phyloP scores from a whole-genome alignment of 345 rosid species.

The Eucalyptus curtisii region DNA sequence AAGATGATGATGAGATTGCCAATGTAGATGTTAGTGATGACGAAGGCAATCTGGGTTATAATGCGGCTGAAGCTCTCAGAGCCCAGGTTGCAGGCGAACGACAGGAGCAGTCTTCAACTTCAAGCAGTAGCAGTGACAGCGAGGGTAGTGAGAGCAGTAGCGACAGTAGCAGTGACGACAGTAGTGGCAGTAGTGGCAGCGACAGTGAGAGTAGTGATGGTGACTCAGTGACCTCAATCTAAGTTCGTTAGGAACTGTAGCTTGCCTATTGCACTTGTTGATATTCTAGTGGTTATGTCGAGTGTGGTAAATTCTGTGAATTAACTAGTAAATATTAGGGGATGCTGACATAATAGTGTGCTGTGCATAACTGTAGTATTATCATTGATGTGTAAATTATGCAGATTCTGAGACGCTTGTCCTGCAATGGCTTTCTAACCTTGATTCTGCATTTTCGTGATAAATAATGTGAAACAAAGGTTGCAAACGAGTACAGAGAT shows the following conservation, averaged over 20 bases:
- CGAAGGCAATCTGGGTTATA: conserved; percentile 35
- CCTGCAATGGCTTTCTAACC: background rate
- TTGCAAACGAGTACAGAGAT: background rate
- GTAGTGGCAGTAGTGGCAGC: conserved; percentile 13
- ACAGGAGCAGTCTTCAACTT: conserved; percentile 29
- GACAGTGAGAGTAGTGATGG: conserved; percentile 16
- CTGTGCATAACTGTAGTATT: background rate
- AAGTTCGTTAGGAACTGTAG: background rate
- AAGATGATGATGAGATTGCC: conserved; percentile 74
- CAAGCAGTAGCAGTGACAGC: conserved; percentile 51
- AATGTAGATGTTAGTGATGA: conserved; percentile 67
- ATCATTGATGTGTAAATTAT: background rate
- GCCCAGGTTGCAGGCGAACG: conserved; percentile 60
- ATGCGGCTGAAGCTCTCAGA: conserved; percentile 83
- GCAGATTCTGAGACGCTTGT: background rate
- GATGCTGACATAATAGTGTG: background rate
- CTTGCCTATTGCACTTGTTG: background rate
- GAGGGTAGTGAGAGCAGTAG: conserved; percentile 36
- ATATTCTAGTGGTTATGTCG: background rate
- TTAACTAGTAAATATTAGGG: background rate
- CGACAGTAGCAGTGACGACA: conserved; percentile 28
- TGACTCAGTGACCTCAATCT: conserved; percentile 21
- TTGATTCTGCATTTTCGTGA: background rate
- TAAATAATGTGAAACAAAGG: background rate
- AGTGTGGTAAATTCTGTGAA: background rate